These are phyloP conservation scores for Clavispora phyllophila DNA, from an alignment of 805 yeast genomes.

Conservation along the genomic window DNA sequence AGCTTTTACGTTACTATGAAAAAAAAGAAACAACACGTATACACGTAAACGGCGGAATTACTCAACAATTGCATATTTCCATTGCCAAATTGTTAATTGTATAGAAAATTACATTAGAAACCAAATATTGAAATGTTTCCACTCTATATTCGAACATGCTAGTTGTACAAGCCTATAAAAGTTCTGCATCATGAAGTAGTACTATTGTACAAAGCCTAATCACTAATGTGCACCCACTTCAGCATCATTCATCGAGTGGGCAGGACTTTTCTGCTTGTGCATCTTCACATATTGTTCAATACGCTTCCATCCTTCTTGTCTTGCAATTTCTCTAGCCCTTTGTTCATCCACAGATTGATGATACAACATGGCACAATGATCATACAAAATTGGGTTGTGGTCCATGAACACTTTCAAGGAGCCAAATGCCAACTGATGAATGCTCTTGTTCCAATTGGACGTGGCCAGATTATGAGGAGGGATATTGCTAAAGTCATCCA, in stretches of 20 bases:
- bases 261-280: conserved; percentile 7
- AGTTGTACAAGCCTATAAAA: neutral
- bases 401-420: conserved; percentile 92
- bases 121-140: neutral
- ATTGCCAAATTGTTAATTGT: too few species aligned
- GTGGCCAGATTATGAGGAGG: conserved; percentile 44
- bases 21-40: too few species aligned
- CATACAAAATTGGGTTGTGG: conserved; percentile 84
- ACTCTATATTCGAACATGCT: neutral
- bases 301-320: conserved; percentile 66
- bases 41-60: too few species aligned
- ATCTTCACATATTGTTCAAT: conserved; percentile 55
- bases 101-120: too few species aligned
- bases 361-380: conserved; percentile 85
- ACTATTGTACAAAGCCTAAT: neutral
- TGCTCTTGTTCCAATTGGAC: conserved; percentile 88
- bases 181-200: neutral
- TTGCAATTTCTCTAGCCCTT: conserved; percentile 53
- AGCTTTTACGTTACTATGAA: too few species aligned
- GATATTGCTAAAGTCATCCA: conserved; percentile 29
- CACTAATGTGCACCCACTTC: conserved; percentile 9
- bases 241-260: conserved; percentile 5
- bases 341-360: conserved; percentile 76
- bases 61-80: too few species aligned
- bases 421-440: conserved; percentile 83